phyloP scores from a whole-genome alignment of 2,329 filamentous ascomycete species.

The Sarocladiaceae sp. region DNA sequence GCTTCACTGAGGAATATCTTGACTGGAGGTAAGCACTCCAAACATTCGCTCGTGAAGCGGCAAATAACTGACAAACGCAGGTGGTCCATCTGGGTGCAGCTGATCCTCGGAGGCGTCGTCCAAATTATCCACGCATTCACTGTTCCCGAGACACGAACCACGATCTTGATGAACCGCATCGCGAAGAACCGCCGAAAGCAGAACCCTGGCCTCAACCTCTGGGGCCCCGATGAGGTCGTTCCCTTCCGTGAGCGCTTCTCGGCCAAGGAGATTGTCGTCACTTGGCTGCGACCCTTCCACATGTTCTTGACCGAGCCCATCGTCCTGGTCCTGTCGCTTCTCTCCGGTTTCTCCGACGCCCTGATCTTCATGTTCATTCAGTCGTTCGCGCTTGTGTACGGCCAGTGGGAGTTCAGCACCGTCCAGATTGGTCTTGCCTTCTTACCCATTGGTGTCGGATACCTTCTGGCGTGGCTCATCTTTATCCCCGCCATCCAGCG shows the following conservation, averaged over 20 bases:
- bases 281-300: conserved; percentile 62
- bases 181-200: conserved; percentile 66
- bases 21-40: conserved; percentile 52
- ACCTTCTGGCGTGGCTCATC: conserved; percentile 55
- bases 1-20: conserved; percentile 65
- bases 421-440: conserved; percentile 57
- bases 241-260: conserved; percentile 56
- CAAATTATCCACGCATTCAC: conserved; percentile 63
- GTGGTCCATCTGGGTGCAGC: conserved; percentile 78
- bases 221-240: conserved; percentile 68
- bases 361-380: conserved; percentile 77
- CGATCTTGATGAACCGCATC: conserved; percentile 73
- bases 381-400: conserved; percentile 64
- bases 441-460: conserved; percentile 63
- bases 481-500: conserved; percentile 55
- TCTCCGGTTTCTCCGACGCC: conserved; percentile 69
- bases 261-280: conserved; percentile 48
- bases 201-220: conserved; percentile 53
- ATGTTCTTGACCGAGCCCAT: conserved; percentile 75
- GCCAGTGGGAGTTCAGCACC: conserved; percentile 60
- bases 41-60: not conserved
- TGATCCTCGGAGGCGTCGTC: conserved; percentile 70
- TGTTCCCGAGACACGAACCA: conserved; percentile 75
- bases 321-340: conserved; percentile 63
- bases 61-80: conserved; percentile 14